Conservation (phyloP, 495 filamentous ascomycete genomes). For the Xylaria nigripes region DNA sequence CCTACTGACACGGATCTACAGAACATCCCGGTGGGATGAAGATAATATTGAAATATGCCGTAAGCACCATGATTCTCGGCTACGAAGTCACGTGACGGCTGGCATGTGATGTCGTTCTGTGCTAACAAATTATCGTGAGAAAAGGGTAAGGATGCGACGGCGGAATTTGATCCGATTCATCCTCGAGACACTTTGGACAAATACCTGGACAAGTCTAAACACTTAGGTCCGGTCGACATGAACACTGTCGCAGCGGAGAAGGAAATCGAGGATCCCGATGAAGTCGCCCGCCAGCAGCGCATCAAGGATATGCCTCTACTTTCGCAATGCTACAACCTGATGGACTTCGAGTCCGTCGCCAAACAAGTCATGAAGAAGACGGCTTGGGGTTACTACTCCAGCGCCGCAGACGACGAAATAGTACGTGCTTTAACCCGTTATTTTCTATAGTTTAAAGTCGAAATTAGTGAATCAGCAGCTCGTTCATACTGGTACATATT, state of each 20-base stretch:
- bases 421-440: conserved; percentile 42
- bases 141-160: conserved; percentile 71
- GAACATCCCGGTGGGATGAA: conserved; percentile 71
- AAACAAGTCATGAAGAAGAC: conserved; percentile 84
- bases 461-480: too few species aligned
- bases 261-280: conserved; percentile 65
- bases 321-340: conserved; percentile 85
- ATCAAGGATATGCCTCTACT: conserved; percentile 72
- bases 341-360: conserved; percentile 92
- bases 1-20: conserved; percentile 22
- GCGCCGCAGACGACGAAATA: conserved; percentile 94
- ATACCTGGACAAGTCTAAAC: conserved; percentile 77
- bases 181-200: conserved; percentile 69
- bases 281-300: conserved; percentile 64
- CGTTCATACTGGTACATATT: background rate
- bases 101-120: background rate
- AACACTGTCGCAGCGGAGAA: conserved; percentile 65
- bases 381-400: conserved; percentile 95
- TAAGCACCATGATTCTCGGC: background rate
- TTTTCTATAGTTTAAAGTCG: background rate
- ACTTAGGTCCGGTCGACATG: conserved; percentile 90
- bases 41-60: conserved; percentile 76
- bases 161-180: conserved; percentile 76
- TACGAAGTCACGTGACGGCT: background rate
- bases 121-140: background rate